phyloP scores from a whole-genome alignment of 2,329 filamentous ascomycete species.

The Colletotrichum aenigma region DNA sequence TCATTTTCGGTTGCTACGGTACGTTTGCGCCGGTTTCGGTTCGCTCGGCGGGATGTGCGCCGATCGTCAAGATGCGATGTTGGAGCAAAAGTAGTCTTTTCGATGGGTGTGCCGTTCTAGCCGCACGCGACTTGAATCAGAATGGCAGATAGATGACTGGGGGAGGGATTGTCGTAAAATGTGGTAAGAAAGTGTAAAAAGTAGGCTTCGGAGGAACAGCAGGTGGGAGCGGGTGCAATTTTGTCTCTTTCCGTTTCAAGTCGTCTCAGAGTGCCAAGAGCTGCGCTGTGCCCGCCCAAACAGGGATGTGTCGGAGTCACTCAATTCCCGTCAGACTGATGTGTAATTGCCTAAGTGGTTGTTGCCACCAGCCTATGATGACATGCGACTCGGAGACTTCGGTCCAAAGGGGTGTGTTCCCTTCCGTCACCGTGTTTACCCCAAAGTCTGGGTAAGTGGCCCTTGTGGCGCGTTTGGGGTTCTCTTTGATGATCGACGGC shows the following conservation, averaged over 20 bases:
- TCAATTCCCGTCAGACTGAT: slow-evolving; percentile 4
- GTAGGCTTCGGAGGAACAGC: neutral
- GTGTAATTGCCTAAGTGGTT: slow-evolving; percentile 9
- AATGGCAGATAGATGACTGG: neutral
- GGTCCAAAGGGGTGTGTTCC: neutral
- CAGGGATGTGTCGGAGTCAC: slow-evolving; percentile 10
- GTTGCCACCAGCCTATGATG: slow-evolving; percentile 2
- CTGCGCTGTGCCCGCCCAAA: neutral
- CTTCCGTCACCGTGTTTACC: neutral
- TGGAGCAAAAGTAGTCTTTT: neutral
- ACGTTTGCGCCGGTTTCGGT: neutral
- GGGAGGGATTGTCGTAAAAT: neutral
- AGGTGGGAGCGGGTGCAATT: neutral
- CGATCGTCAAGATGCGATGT: neutral
- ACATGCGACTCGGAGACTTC: neutral
- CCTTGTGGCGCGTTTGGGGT: neutral
- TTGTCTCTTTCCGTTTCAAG: slow-evolving; percentile 14
- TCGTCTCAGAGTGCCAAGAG: slow-evolving; percentile 10
- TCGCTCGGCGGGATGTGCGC: neutral
- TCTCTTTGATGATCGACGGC: neutral
- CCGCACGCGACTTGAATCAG: neutral
- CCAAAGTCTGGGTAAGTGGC: neutral
- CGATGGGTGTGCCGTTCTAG: neutral
- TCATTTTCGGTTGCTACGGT: slow-evolving; percentile 30
- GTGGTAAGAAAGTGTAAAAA: neutral